phyloP scores from a whole-genome alignment of 257 asterid species.

The Verbascum thapsus region DNA sequence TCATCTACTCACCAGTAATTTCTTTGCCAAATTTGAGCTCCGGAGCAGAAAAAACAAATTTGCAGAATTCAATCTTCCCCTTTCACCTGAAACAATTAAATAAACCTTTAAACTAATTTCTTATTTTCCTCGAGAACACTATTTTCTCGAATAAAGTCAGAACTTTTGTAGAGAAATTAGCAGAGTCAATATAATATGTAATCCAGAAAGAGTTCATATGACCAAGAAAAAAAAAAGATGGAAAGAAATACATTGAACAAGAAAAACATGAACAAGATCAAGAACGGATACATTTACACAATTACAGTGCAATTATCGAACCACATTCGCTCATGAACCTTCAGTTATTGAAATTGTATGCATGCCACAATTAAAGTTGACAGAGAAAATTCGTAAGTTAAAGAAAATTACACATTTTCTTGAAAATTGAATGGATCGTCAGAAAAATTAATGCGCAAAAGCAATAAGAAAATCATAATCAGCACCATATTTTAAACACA shows the following conservation, averaged over 20 bases:
- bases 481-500: slow-evolving; percentile 19
- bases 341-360: not conserved
- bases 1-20: slow-evolving; percentile 23
- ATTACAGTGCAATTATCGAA: too few relatives aligned
- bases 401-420: slow-evolving; percentile 31
- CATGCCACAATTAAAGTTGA: slow-evolving; percentile 15
- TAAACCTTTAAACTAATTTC: not conserved
- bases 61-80: slow-evolving; percentile 20
- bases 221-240: not conserved
- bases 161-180: slow-evolving; percentile 1
- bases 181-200: not conserved
- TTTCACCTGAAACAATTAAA: slow-evolving; percentile 35
- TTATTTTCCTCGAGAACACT: too few relatives aligned
- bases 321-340: not conserved
- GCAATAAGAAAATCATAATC: slow-evolving; percentile 1
- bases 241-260: not conserved
- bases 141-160: slow-evolving; percentile 1
- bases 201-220: not conserved
- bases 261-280: not conserved
- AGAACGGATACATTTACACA: slow-evolving; percentile 1
- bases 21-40: slow-evolving; percentile 22
- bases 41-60: slow-evolving; percentile 5
- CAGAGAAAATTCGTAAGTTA: slow-evolving; percentile 9
- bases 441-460: slow-evolving; percentile 24
- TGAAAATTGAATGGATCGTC: slow-evolving; percentile 33